A percentile compares a stretch with the other conserved stretches of the same genome.
Conservation (phyloP, 257 asterid genomes). For the Mentha longifolia region DNA sequence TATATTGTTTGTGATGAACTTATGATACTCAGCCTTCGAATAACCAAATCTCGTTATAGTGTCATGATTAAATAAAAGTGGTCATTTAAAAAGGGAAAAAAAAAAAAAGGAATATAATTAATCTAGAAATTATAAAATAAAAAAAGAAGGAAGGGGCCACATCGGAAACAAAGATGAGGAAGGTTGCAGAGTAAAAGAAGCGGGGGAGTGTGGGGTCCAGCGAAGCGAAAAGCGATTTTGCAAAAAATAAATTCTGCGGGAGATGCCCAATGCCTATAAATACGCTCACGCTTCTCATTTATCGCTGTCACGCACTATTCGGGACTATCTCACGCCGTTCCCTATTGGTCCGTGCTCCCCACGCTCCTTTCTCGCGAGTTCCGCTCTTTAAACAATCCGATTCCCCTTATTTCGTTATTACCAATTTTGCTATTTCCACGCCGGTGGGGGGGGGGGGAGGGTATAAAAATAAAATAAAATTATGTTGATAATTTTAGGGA, state of each 20-base stretch:
- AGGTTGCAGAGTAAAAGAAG: not conserved
- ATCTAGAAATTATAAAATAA: no score
- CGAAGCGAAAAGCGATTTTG: not conserved
- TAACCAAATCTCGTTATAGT: no score
- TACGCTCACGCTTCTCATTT: conserved; percentile 29
- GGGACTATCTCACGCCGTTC: not conserved
- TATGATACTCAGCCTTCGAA: no score
- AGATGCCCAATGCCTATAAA: not conserved
- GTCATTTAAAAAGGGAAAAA: no score
- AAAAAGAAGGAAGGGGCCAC: not conserved
- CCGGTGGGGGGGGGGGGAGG: no score
- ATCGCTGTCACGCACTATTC: conserved; percentile 31
- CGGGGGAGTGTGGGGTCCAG: conserved; percentile 3
- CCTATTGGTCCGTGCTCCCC: not conserved
- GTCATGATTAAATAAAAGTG: no score
- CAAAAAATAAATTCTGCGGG: conserved; percentile 6
- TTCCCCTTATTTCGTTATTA: not conserved
- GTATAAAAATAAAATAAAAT: no score
- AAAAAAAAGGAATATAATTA: no score
- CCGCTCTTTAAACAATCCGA: not conserved
- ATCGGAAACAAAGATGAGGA: not conserved
- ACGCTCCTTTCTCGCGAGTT: not conserved
- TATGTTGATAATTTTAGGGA: no score
- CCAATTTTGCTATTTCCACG: not conserved
- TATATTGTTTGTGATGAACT: no score